Base-by-base conservation (phyloP, 2,329 filamentous ascomycete genomes). In the Xylaria sp. region DNA sequence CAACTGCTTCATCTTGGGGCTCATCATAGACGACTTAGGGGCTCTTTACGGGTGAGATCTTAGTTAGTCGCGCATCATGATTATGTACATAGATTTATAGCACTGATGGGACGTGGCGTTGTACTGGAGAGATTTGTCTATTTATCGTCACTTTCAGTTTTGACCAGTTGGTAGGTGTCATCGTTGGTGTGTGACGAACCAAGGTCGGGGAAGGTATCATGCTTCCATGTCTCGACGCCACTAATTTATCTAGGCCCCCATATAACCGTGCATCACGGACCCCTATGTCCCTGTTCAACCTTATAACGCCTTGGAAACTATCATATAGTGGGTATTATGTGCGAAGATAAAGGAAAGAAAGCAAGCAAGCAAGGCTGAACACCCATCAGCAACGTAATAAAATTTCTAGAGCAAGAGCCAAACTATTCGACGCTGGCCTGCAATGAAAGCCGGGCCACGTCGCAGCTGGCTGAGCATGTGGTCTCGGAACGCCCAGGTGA, bases 1-100 rank as follows among this genome's bases (percentile, higher is more conserved):
- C 18, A 98, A 99, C 79, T 91, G 90, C 74, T 97, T 93, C 90
- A 93, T 98, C 64, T 79, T 99, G 48, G 92, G 93, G 0, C 84
- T 97, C 56, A 90, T 98, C 52, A 87, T 98, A 7, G 78, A 79
- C 1, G 96, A 98, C 80, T 85, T 84, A 2, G 80, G 59, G 8
- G 31, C 10, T 41, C 34, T 34, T 52, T 54, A 55, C 34, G 9
- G 13, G 51, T 46, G 15, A 63, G 1, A 55, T 57, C 18, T 28
- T 18, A 18, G 7, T 50, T 54, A 23, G 37, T 61, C 34, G 60
- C 23, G 20, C 18, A 37, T n/a, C 7, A 15, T 56, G 31, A 23
- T 9, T 3, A 56, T 44, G n/a, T 37, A 39, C n/a, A 63, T 52
- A 41, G 23, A n/a, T 4, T 46, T 20, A 25, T 8, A 55, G 18